These are phyloP conservation scores for Oryza brachyantha DNA, from an alignment of 176 grass and related monocot genomes.

Conservation along the genomic window DNA sequence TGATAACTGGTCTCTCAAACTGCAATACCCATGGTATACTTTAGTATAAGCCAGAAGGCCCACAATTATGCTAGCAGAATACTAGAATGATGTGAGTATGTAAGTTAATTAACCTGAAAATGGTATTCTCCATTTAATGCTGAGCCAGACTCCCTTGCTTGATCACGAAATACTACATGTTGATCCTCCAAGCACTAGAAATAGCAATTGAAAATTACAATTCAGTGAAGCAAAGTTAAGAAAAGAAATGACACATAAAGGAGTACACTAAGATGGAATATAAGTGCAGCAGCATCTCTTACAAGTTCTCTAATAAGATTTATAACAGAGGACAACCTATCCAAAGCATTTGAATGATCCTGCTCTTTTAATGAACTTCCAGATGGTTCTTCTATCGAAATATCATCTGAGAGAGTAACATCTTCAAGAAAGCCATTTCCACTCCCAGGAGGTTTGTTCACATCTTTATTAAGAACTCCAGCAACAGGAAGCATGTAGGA, in stretches of 20 bases:
- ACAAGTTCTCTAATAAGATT: constrained; percentile 63
- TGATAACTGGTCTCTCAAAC: background rate
- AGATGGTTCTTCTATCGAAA: constrained; percentile 41
- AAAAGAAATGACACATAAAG: background rate
- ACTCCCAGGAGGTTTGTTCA: constrained; percentile 35
- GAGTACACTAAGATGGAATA: constrained; percentile 31
- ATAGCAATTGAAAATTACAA: constrained; percentile 19
- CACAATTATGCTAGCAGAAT: constrained; percentile 8
- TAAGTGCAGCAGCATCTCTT: constrained; percentile 33
- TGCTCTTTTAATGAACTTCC: constrained; percentile 47
- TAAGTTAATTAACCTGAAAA: constrained; percentile 50
- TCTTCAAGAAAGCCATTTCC: constrained; percentile 93
- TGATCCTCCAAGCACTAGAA: constrained; percentile 66
- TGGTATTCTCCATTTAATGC: constrained; percentile 49
- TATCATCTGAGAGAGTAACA: constrained; percentile 25
- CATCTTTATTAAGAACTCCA: constrained; percentile 43
- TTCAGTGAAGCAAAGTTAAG: constrained; percentile 12
- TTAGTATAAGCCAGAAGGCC: constrained; percentile 22
- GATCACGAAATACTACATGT: constrained; percentile 53
- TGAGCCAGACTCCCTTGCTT: constrained; percentile 35
- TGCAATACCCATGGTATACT: background rate
- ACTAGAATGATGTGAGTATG: constrained; percentile 3
- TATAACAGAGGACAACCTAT: constrained; percentile 51
- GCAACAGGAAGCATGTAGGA: constrained; percentile 54
- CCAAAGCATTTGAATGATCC: constrained; percentile 38